Percentiles rank a stretch among this genome's conserved stretches.
Evolutionary conservation across 805 yeast genomes (phyloP).

Genomic region (Zygoascus biomembranicola): DNA sequence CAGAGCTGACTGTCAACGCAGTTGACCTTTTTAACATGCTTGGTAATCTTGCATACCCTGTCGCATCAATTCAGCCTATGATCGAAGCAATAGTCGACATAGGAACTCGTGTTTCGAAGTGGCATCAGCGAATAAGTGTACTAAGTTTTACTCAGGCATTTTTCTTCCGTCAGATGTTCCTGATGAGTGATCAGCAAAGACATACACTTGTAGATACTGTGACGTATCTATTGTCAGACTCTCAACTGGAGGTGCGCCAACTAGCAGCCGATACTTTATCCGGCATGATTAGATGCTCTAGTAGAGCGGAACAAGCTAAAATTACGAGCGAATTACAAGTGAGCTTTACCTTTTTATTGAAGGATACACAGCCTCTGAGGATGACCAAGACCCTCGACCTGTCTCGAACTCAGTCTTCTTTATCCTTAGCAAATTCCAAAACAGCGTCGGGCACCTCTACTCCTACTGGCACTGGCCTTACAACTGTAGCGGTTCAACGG

Average conservation of each 20-base stretch:
- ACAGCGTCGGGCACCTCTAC: conserved; percentile 3
- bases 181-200: conserved; percentile 42
- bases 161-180: conserved; percentile 61
- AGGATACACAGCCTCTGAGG: conserved; percentile 24
- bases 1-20: conserved; percentile 44
- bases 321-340: conserved; percentile 36
- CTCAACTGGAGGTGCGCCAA: conserved; percentile 67
- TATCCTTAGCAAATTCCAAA: conserved; percentile 1
- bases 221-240: conserved; percentile 46
- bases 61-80: conserved; percentile 35
- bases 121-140: conserved; percentile 58
- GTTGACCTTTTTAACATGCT: conserved; percentile 38
- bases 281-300: conserved; percentile 63
- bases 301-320: conserved; percentile 34
- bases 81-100: conserved; percentile 38
- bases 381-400: background rate
- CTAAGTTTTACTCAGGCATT: conserved; percentile 65
- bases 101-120: conserved; percentile 29
- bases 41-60: conserved; percentile 40
- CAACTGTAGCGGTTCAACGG: conserved; percentile 28
- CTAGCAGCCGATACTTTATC: conserved; percentile 67
- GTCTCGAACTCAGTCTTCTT: background rate
- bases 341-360: conserved; percentile 37
- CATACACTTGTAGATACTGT: conserved; percentile 43
- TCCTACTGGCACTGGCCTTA: conserved; percentile 5